These are phyloP conservation scores for Lactuca sativa DNA, from an alignment of 129 eudicot species.

Conservation along the genomic window DNA sequence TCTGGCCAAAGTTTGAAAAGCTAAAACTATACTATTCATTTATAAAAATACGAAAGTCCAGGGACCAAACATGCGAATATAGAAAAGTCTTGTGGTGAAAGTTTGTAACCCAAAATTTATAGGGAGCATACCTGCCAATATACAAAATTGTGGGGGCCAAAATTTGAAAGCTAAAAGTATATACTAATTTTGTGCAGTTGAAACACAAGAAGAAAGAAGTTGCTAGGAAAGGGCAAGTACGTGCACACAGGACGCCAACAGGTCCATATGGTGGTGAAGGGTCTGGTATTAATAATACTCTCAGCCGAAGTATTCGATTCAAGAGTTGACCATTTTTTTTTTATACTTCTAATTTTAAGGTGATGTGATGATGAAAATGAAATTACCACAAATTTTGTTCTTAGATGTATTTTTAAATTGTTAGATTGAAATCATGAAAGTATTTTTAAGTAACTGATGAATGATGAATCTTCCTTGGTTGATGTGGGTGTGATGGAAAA, in stretches of 20 bases:
- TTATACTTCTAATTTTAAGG: neutral
- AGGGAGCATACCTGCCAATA: no score
- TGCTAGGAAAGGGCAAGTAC: conserved; percentile 74
- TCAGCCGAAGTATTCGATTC: conserved; percentile 68
- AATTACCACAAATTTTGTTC: conserved; percentile 16
- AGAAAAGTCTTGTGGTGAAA: no score
- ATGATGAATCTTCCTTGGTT: no score
- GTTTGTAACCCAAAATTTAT: no score
- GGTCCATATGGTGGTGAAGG: conserved; percentile 80
- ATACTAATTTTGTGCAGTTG: conserved; percentile 35
- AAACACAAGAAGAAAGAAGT: conserved; percentile 56
- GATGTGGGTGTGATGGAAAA: neutral
- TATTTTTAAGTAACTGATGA: neutral
- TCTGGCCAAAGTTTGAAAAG: no score
- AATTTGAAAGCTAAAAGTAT: no score
- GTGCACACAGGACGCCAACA: conserved; percentile 39
- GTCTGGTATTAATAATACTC: conserved; percentile 62
- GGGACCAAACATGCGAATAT: no score
- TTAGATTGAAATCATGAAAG: neutral
- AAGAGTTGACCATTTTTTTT: conserved; percentile 30
- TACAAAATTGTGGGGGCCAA: no score
- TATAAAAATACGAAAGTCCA: no score
- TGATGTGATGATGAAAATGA: neutral
- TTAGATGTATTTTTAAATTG: neutral
- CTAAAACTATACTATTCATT: no score